Percentiles rank a stretch among this genome's conserved stretches.
Conservation (phyloP, 2,329 filamentous ascomycete species). For the Penicillium sclerotigenum region DNA sequence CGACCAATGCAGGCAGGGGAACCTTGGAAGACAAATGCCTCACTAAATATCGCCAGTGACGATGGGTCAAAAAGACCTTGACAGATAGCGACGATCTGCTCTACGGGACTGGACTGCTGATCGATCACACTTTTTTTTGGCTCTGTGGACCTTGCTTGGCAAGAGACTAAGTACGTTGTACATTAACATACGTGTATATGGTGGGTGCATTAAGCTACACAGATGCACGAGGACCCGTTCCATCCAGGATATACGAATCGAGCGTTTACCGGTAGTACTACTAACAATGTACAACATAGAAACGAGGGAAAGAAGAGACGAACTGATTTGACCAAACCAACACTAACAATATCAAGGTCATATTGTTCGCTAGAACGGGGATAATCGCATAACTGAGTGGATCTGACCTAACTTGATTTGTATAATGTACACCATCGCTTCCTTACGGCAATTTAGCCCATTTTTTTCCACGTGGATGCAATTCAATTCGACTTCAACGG, state of each 20-base stretch:
- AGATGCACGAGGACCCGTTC: neutral
- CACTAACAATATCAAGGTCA: neutral
- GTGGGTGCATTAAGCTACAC: neutral
- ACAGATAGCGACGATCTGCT: neutral
- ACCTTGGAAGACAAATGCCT: neutral
- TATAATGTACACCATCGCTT: slow-evolving; percentile 11
- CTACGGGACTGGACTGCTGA: slow-evolving; percentile 1
- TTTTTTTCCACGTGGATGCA: neutral
- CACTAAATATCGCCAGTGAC: neutral
- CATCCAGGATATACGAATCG: neutral
- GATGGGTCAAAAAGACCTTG: neutral
- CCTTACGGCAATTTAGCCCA: neutral
- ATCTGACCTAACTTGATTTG: neutral
- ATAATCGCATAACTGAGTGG: neutral
- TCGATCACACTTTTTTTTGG: neutral
- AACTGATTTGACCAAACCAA: neutral
- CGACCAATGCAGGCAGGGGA: neutral
- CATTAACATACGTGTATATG: neutral
- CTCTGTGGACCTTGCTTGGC: neutral
- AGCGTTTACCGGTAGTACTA: neutral
- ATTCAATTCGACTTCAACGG: neutral
- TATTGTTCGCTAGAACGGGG: neutral
- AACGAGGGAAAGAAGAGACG: neutral
- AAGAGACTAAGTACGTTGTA: neutral
- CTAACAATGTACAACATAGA: neutral